Evolutionary conservation across 345 rosid genomes (phyloP), one percentile per base, ranked within the genome.

Genomic region (Eucalyptus pumila): DNA sequence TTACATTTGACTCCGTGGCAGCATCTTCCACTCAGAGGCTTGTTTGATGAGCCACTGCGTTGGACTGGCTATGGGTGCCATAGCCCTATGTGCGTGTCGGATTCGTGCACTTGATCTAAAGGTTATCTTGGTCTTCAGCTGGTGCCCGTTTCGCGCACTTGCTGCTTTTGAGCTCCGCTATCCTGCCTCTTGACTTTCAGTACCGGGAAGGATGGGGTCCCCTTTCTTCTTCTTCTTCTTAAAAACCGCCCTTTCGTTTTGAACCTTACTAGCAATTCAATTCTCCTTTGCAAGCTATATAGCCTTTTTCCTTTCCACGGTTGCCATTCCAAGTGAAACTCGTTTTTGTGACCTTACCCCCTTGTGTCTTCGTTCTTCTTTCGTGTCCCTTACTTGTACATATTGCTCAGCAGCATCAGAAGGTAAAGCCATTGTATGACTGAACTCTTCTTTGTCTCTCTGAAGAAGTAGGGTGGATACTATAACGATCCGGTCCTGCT

Each of bases 401-500:
- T 37, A 32, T 32, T 17, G 34, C 80, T 15, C 40, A 32, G 80
- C 42, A 32, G 81, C 45, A 10, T 72, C 83, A 19, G 14, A 21
- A 72, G 83, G 45, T 19, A 72, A 3, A 37, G 45, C 81, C 26
- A 37, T 72, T 8, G 2, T 19, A 24, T 10, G 81, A 72, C 45
- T 9, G 81, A 37, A 72, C 45, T 72, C 81, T 72, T 19, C 14
- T 21, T 34, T 40, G 24, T 9, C 44, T 69, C 24, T 23, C 5
- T 37, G 9, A 76, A 76, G 83, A 40, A 10, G 15, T 40, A 15
- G 83, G 47, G 9, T 0, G 47, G 3, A 58, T 5, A 26, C n/a
- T 56, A 10, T 56, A 1, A 56, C 3, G 0, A 56, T 10, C 12
- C 2, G 6, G 30, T 24, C 6, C 1, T 1, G 0, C 62, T 9